phyloP scores from a whole-genome alignment of 805 yeast genomes.

The Dipodascopsis uninucleata region DNA sequence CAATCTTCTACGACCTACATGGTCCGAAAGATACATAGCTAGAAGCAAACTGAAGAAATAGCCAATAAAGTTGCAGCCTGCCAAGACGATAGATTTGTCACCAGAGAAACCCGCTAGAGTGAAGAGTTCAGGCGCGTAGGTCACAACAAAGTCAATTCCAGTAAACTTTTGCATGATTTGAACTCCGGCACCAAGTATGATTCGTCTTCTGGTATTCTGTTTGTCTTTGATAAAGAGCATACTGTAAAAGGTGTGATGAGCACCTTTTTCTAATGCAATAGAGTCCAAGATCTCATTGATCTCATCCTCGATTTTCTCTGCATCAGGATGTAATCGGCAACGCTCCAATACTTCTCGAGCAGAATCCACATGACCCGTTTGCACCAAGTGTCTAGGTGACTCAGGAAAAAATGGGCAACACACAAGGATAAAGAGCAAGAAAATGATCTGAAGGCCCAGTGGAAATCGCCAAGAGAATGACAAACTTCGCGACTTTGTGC shows the following conservation, averaged over 20 bases:
- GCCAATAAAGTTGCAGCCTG: not conserved
- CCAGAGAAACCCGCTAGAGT: not conserved
- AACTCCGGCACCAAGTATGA: constrained; percentile 1
- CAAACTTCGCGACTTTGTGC: constrained; percentile 43
- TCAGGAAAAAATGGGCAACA: constrained; percentile 41
- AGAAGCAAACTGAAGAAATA: not conserved
- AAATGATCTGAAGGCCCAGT: not conserved
- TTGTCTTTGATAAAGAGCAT: constrained; percentile 1
- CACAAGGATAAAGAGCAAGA: constrained; percentile 37
- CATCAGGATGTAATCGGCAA: not conserved
- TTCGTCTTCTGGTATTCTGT: not conserved
- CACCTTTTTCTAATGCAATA: not conserved
- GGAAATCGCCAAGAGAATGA: constrained; percentile 22
- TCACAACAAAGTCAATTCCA: constrained; percentile 1
- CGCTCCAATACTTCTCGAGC: not conserved
- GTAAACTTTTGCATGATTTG: constrained; percentile 3
- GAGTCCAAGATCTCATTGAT: not conserved
- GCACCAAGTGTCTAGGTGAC: constrained; percentile 32
- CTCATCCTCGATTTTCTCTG: constrained; percentile 2
- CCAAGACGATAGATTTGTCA: not conserved
- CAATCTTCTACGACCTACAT: not conserved
- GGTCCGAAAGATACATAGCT: constrained; percentile 1
- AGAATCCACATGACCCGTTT: not conserved
- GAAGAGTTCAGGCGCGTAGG: not conserved
- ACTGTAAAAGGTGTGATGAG: not conserved